phyloP scores from a whole-genome alignment of 2,329 filamentous ascomycete genomes.

The Bimuria novae-zelandiae region DNA sequence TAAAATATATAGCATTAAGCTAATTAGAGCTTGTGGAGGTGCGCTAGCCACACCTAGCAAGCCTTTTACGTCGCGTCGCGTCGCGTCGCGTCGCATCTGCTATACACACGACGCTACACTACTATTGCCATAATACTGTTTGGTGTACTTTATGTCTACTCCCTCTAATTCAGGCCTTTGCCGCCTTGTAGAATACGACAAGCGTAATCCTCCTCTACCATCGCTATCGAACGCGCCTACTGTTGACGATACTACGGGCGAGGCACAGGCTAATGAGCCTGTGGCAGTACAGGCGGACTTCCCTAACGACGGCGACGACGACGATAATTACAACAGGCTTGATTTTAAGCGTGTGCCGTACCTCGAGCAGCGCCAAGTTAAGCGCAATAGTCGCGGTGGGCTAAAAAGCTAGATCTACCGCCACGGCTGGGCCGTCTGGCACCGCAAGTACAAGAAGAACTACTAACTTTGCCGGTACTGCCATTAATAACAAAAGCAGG shows the following conservation, averaged over 20 bases:
- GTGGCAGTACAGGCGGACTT: not conserved
- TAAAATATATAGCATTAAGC: not conserved
- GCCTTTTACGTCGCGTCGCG: too few species aligned
- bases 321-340: not conserved
- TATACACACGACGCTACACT: not conserved
- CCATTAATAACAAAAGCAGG: not conserved
- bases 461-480: not conserved
- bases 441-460: not conserved
- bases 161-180: not conserved
- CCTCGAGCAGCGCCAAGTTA: not conserved
- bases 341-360: not conserved
- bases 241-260: not conserved
- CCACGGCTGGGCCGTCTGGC: not conserved
- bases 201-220: not conserved
- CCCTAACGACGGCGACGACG: not conserved
- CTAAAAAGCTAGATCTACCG: not conserved
- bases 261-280: not conserved
- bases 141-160: not conserved
- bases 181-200: not conserved
- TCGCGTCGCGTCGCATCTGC: too few species aligned
- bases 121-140: not conserved
- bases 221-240: not conserved
- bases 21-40: not conserved
- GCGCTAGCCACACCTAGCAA: not conserved
- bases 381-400: not conserved